Evolutionary conservation across 169 alveolate species (phyloP), one percentile per base, ranked within the genome.

Genomic region (Eimeria necatrix): DNA sequence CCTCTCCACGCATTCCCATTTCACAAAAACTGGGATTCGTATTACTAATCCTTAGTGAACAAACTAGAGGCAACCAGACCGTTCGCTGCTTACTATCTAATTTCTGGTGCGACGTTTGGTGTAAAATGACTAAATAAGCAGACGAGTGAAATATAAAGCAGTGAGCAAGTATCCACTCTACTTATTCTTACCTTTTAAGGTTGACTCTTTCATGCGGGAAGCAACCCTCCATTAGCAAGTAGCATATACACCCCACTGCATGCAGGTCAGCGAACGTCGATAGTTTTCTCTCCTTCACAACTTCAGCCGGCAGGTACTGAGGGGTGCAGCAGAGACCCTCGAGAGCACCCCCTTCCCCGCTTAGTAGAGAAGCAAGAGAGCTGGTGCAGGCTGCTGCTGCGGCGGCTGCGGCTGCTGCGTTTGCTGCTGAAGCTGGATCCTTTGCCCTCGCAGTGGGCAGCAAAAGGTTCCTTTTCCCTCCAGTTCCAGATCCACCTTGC

Each of bases 181-280:
- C 81, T 12, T 6, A 7, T 52, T 51, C 90, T 48, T 52, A 81
- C 90, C 90, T 51, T 10, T 26, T 59, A 48, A 53, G 32, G 22
- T 20, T 18, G 24, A 7, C 73, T 10, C 59, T 64, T 24, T 81
- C 90, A 22, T 51, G 90, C 22, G 90, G 90, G 22, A 81, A 53
- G 71, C 90, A 81, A 18, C 90, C 90, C 41, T 81, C 90, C 71
- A 81, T 51, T 18, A 81, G 71, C 12, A 81, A 48, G 71, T 81
- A 81, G 49, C 46, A 59, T 14, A 81, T 8, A 52, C 90, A 81
- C 10, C 90, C 90, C 5, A 53, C 90, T n/a, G 90, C 90, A 70
- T 52, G 52, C 59, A 81, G 68, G 26, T 81, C 90, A 10, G 52
- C 90, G 51, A 8, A 81, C 10, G 71, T 46, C 2, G 90, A 81